Conservation (phyloP, 1,139 yeast genomes). For the Petasospora rhodanensis region DNA sequence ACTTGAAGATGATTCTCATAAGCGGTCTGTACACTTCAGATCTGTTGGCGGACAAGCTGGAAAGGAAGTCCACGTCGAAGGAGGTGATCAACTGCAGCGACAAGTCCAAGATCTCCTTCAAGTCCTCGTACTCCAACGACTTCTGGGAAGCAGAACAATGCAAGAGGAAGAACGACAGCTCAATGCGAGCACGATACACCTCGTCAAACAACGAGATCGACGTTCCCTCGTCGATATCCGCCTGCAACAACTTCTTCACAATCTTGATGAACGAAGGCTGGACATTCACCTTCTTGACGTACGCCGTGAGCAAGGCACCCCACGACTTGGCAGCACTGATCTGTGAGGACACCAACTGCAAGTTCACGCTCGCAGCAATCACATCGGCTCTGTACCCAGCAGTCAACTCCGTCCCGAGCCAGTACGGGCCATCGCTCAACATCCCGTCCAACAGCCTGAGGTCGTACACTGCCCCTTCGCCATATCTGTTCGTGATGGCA, state of each 20-base stretch:
- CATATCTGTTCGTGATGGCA: conserved; percentile 45
- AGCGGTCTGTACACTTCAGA: conserved; percentile 53
- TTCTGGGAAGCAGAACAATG: conserved; percentile 39
- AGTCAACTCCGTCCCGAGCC: conserved; percentile 38
- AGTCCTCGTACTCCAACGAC: conserved; percentile 24
- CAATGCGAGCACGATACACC: conserved; percentile 59
- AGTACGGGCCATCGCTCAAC: conserved; percentile 41
- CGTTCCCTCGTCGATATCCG: conserved; percentile 50
- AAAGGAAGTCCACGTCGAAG: conserved; percentile 40
- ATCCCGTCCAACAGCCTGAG: conserved; percentile 59
- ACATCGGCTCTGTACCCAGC: conserved; percentile 47
- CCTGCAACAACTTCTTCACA: conserved; percentile 45
- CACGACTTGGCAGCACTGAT: conserved; percentile 66
- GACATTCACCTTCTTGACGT: conserved; percentile 35
- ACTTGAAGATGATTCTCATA: conserved; percentile 51
- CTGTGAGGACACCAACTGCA: conserved; percentile 66
- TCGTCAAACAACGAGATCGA: conserved; percentile 45
- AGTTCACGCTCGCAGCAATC: conserved; percentile 54
- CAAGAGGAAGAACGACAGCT: conserved; percentile 62
- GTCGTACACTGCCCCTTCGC: conserved; percentile 54
- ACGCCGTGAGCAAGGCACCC: conserved; percentile 72
- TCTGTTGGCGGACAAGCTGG: conserved; percentile 36
- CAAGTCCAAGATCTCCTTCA: conserved; percentile 23
- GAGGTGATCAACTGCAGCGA: conserved; percentile 43
- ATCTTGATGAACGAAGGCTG: conserved; percentile 39